Evolutionary conservation across 257 asterid species (phyloP), one percentile per base, ranked within the genome.

Genomic region (Dorcoceras hygrometricum): DNA sequence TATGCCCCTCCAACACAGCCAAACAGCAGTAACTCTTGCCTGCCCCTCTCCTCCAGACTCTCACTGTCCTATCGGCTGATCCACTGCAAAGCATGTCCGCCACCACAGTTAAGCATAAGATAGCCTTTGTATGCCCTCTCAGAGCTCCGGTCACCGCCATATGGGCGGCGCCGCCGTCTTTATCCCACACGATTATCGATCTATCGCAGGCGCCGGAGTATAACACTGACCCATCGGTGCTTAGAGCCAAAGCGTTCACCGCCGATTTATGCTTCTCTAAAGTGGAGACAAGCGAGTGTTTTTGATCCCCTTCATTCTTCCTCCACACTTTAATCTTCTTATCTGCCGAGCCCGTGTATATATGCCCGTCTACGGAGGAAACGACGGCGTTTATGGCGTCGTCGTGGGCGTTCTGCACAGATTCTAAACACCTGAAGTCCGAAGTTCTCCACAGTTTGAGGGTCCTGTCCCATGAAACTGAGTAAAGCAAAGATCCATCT

Each of bases 121-220:
- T 84, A 8, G 96, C 83, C 78, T 81, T 87, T 36, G 54, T 78
- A 27, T 91, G 98, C 6, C 95, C 96, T 32, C 91, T 82, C 12
- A 91, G 71, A 1, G 89, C 95, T 54, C 96, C 98, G 23, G 72
- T 77, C 63, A 78, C 91, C 60, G 57, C 64, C 96, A 85, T 85
- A 46, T 78, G 77, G 0, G 23, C 79, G 23, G 50, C 80, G 50
- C 83, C 77, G 18, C 75, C 79, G 11, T 75, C 78, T 57, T 64
- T 82, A 22, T 78, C 89, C 98, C 96, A 91, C 34, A 89, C 95
- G 0, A 91, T 69, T 25, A 89, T 84, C 39, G 95, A 89, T 62
- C 96, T 67, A 59, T 89, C 96, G 55, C 91, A 82, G 0, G 96
- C 96, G n/a, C 98, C 98, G 22, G 98, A 91, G 54, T 89, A 91